Percentiles rank a stretch among this genome's conserved stretches.
These are phyloP conservation scores for Aspergillus bombycis DNA, from an alignment of 2,329 filamentous ascomycete genomes.

Conservation along the genomic window DNA sequence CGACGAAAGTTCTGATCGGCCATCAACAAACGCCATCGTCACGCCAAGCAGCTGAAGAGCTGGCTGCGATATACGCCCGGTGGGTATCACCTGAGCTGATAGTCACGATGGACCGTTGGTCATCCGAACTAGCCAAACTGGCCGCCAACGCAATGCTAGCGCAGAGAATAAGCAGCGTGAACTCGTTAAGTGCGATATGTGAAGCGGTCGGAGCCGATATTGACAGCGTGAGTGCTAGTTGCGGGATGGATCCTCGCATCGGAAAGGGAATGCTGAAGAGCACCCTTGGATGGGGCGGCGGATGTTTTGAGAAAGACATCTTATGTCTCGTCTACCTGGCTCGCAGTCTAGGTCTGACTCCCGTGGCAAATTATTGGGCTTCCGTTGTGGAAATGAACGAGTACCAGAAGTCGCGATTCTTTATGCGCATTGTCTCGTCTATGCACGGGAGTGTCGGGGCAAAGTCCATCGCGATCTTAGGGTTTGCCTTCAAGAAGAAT, in stretches of 20 bases:
- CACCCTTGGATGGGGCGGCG: slow-evolving; percentile 75
- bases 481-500: slow-evolving; percentile 79
- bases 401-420: slow-evolving; percentile 71
- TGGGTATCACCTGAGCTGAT: slow-evolving; percentile 72
- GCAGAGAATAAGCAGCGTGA: slow-evolving; percentile 79
- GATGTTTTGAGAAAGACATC: slow-evolving; percentile 81
- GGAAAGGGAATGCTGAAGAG: slow-evolving; percentile 73
- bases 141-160: slow-evolving; percentile 80
- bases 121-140: slow-evolving; percentile 76
- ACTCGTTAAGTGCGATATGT: slow-evolving; percentile 44
- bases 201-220: neutral
- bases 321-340: slow-evolving; percentile 73
- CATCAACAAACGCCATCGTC: slow-evolving; percentile 64
- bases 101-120: slow-evolving; percentile 73
- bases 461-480: slow-evolving; percentile 74
- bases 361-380: slow-evolving; percentile 76
- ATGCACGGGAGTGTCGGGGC: slow-evolving; percentile 69
- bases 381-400: slow-evolving; percentile 76
- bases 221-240: slow-evolving; percentile 67
- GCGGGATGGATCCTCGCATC: slow-evolving; percentile 72
- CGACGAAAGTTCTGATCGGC: slow-evolving; percentile 75
- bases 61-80: slow-evolving; percentile 67
- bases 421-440: slow-evolving; percentile 64
- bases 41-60: slow-evolving; percentile 62
- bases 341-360: slow-evolving; percentile 67